Conservation (phyloP, 192 early-diverging fungal genomes). For the Backusella tuberculispora region DNA sequence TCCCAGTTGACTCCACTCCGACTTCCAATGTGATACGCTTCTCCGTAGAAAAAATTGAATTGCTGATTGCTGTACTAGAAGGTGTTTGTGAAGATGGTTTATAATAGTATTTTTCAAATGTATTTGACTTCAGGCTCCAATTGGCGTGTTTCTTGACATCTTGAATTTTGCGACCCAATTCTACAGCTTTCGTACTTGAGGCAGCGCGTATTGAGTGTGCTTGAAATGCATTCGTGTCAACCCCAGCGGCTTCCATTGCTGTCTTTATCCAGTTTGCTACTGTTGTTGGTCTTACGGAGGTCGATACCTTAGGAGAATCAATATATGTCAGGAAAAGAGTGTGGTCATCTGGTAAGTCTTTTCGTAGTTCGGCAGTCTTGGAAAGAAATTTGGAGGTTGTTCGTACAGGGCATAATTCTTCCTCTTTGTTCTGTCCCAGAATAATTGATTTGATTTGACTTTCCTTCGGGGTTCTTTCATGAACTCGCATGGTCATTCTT, state of each 20-base stretch:
- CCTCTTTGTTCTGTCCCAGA: not conserved
- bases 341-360: not conserved
- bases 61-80: not conserved
- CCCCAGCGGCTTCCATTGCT: not conserved
- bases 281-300: not conserved
- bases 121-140: not conserved
- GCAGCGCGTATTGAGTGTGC: not conserved
- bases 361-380: not conserved
- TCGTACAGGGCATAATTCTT: too few relatives aligned
- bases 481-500: not conserved
- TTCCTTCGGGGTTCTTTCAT: constrained; percentile 3
- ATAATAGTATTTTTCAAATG: constrained; percentile 18
- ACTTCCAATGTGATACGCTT: too few relatives aligned
- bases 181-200: not conserved
- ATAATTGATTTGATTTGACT: not conserved
- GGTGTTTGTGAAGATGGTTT: not conserved
- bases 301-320: not conserved
- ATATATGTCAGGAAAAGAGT: constrained; percentile 12
- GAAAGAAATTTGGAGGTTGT: too few relatives aligned
- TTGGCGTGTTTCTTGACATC: constrained; percentile 1
- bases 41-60: constrained; percentile 19
- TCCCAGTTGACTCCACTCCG: too few relatives aligned
- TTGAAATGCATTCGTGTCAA: not conserved
- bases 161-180: not conserved
- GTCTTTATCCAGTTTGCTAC: not conserved